Evolutionary conservation across 2,329 filamentous ascomycete species (phyloP).

Genomic region (Sporothrix pseudoabietina): DNA sequence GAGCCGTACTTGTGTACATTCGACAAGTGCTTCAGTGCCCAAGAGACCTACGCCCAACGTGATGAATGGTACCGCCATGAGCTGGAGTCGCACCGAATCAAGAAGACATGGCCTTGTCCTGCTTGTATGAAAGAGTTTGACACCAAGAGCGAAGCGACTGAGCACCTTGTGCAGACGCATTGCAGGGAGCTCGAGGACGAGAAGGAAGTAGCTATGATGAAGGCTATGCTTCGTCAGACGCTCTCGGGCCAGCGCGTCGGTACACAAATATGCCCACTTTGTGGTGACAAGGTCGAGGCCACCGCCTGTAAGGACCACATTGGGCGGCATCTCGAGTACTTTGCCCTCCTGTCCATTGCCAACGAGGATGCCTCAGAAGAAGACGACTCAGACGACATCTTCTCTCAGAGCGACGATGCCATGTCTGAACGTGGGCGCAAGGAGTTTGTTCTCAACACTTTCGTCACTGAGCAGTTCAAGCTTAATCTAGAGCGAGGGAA

Average conservation of each 20-base stretch:
- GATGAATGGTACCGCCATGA: constrained; percentile 35
- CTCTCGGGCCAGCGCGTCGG: constrained; percentile 26
- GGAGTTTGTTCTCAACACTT: constrained; percentile 32
- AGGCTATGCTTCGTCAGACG: constrained; percentile 29
- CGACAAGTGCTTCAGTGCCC: constrained; percentile 33
- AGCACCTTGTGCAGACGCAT: constrained; percentile 28
- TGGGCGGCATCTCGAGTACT: constrained; percentile 32
- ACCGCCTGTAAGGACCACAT: constrained; percentile 31
- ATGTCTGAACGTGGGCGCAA: constrained; percentile 33
- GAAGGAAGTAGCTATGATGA: constrained; percentile 29
- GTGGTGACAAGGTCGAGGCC: constrained; percentile 28
- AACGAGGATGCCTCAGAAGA: constrained; percentile 30
- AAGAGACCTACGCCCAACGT: constrained; percentile 29
- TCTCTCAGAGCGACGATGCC: constrained; percentile 31
- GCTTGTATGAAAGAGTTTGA: constrained; percentile 32
- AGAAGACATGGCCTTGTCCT: constrained; percentile 31
- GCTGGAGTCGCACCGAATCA: constrained; percentile 32
- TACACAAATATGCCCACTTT: constrained; percentile 29
- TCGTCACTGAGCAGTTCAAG: constrained; percentile 34
- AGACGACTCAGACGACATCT: constrained; percentile 32
- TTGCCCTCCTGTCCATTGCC: constrained; percentile 31
- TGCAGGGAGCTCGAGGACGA: constrained; percentile 24
- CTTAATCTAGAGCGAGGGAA: constrained; percentile 31
- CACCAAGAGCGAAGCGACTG: constrained; percentile 29
- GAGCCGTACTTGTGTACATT: constrained; percentile 34